Conservation (phyloP, 1,284 basidiomycete genomes). For the Ustilago tritici region DNA sequence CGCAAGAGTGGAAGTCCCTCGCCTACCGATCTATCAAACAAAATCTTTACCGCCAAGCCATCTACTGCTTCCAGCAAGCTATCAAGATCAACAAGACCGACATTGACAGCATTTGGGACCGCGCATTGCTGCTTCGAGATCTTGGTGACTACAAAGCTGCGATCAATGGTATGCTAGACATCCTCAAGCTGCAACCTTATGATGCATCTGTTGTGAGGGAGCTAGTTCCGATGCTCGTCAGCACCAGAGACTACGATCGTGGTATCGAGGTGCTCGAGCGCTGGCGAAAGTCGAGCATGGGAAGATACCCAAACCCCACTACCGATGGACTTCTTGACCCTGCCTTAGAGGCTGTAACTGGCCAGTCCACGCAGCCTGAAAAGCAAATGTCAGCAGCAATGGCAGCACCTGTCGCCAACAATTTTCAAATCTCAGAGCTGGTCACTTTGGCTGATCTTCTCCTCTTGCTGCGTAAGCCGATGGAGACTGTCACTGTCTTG, state of each 20-base stretch:
- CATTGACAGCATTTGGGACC: constrained; percentile 88
- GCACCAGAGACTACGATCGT: constrained; percentile 76
- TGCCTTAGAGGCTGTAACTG: constrained; percentile 20
- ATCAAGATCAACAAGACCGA: constrained; percentile 83
- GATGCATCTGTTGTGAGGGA: constrained; percentile 84
- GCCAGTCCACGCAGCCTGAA: background rate
- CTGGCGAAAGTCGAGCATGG: constrained; percentile 73
- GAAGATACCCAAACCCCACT: constrained; percentile 60
- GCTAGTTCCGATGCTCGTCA: constrained; percentile 81
- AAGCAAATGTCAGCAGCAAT: background rate
- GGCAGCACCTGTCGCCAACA: constrained; percentile 25
- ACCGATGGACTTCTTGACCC: constrained; percentile 21
- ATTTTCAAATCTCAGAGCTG: constrained; percentile 71
- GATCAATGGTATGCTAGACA: constrained; percentile 79
- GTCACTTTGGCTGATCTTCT: constrained; percentile 85
- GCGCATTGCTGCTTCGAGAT: constrained; percentile 83
- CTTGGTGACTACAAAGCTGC: constrained; percentile 82
- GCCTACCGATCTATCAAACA: constrained; percentile 74
- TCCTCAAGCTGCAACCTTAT: constrained; percentile 82
- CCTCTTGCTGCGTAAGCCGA: constrained; percentile 78
- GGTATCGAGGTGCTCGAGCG: constrained; percentile 78
- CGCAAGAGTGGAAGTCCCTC: constrained; percentile 87
- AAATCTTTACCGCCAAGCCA: constrained; percentile 83
- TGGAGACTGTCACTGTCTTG: constrained; percentile 79
- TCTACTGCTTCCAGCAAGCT: constrained; percentile 91